Evolutionary conservation across 306 rosid species (phyloP).

Genomic region (Carpinus viminea): DNA sequence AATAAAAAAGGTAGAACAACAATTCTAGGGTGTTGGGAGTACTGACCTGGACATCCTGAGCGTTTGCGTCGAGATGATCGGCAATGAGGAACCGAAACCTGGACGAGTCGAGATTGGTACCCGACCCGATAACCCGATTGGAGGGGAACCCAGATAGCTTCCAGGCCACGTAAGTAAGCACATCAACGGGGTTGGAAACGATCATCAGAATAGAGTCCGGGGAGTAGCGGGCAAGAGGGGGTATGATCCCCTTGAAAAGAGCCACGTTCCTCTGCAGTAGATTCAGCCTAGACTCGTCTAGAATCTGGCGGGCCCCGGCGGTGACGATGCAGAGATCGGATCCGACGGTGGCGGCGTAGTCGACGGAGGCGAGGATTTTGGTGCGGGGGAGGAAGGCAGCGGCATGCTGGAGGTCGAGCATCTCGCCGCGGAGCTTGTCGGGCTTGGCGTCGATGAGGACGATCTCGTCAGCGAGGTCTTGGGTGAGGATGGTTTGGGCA

Average conservation of each 20-base stretch:
- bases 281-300: constrained; percentile 78
- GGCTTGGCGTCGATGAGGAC: constrained; percentile 71
- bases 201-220: constrained; percentile 62
- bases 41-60: constrained; percentile 96
- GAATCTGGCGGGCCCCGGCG: constrained; percentile 81
- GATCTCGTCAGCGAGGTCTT: constrained; percentile 75
- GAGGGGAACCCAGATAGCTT: constrained; percentile 84
- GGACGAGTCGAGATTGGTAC: constrained; percentile 92
- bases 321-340: constrained; percentile 93
- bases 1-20: not conserved
- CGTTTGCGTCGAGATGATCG: constrained; percentile 88
- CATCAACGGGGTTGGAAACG: constrained; percentile 89
- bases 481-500: constrained; percentile 93
- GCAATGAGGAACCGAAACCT: constrained; percentile 89
- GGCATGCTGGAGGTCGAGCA: constrained; percentile 92
- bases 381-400: constrained; percentile 93
- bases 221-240: constrained; percentile 68
- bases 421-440: constrained; percentile 89
- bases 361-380: constrained; percentile 69
- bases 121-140: constrained; percentile 85
- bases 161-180: constrained; percentile 77
- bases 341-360: constrained; percentile 59
- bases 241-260: constrained; percentile 67
- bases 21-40: too few relatives aligned
- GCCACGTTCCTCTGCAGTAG: constrained; percentile 71